A percentile compares a stretch with the other conserved stretches of the same genome.
Conservation (phyloP, 2,329 filamentous ascomycete genomes). For the Monosporascus sp. region DNA sequence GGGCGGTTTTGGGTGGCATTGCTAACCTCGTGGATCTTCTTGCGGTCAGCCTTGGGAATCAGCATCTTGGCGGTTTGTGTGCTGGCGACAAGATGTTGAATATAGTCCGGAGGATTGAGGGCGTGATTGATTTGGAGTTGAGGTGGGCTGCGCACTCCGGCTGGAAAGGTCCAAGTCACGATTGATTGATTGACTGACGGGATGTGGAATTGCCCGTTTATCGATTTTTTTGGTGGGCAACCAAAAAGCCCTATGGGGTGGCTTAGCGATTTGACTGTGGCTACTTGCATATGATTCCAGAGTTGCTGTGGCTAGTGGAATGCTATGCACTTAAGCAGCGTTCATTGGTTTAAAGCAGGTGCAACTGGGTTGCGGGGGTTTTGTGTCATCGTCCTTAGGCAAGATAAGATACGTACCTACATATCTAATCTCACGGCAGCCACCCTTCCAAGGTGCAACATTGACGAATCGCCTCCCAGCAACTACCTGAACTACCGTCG, state of each 20-base stretch:
- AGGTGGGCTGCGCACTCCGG: conserved; percentile 15
- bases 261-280: not conserved
- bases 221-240: conserved; percentile 3
- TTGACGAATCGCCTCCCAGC: not conserved
- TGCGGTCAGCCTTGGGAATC: conserved; percentile 99
- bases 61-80: conserved; percentile 68
- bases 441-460: not conserved
- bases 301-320: not conserved
- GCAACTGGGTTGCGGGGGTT: not conserved
- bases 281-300: not conserved
- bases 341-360: not conserved
- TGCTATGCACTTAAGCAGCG: not conserved
- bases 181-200: not conserved
- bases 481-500: not conserved
- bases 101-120: conserved; percentile 33
- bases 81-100: conserved; percentile 46
- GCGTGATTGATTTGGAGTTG: conserved; percentile 17
- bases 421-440: not conserved
- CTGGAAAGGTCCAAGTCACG: conserved; percentile 9
- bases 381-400: not conserved
- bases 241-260: conserved; percentile 1
- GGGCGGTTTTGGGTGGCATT: conserved; percentile 2
- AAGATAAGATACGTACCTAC: not conserved
- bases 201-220: not conserved
- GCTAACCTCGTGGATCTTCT: conserved; percentile 90